Base-by-base conservation (phyloP, 768 basidiomycete species). In the Calocybe cyanea region DNA sequence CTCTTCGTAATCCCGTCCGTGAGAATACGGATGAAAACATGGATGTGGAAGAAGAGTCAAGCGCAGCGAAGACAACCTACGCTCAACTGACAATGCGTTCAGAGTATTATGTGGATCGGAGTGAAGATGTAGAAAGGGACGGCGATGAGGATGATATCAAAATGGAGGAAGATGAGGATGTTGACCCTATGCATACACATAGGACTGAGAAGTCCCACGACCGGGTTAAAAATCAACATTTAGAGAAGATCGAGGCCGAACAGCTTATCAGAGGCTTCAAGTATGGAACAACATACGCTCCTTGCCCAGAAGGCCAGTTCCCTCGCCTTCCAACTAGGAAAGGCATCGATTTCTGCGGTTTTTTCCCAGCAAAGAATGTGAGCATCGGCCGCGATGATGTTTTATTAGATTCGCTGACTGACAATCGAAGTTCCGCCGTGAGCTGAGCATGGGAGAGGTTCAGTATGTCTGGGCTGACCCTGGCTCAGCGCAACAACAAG, bases 271-370 rank as follows among this genome's bases (percentile, higher is more conserved):
- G 74, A 52, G 92, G 90, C 1, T 94, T 87, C 71, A 87, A 88
- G 65, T 95, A 96, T 57, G 94, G 94, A 15, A 77, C 90, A 2
- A 86, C 88, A 1, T 93, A 91, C 63, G 86, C 81, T 2, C 91
- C 90, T 0, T 85, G 85, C 63, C 87, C 89, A 2, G 89, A 91
- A 41, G 89, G 82, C n/a, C 81, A 84, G 43, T 95, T 92, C 55
- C 78, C 79, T 23, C 76, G 70, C 50, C 67, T 96, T 31, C 66
- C 70, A n/a, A 88, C 92, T 0, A 76, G 68, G 58, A 85, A 83
- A 56, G 95, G 95, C 0, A 85, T 98, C 38, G 90, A 95, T 41
- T 80, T 98, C 34, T 80, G 86, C 55, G 87, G 84, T 0, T 96
- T 97, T 70, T 86, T 96, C 62, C 74, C 69, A 3, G 62, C 59